Conservation (phyloP, 805 yeast species). For the Candida maesae region DNA sequence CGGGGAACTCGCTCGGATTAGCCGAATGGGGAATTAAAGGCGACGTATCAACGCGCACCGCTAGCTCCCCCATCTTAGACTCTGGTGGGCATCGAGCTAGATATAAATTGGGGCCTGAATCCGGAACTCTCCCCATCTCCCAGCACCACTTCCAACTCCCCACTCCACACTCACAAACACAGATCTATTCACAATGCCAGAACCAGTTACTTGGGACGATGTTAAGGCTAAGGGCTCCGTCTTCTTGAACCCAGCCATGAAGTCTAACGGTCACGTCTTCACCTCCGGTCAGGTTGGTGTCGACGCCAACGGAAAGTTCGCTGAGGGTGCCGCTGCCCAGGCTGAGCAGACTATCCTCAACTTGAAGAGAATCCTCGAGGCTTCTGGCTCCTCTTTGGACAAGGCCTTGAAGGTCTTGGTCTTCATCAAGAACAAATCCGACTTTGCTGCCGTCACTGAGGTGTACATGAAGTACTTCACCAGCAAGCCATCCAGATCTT, state of each 20-base stretch:
- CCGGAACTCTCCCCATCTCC: background rate
- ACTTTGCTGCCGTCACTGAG: slow-evolving; percentile 41
- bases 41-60: too few species aligned
- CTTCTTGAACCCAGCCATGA: slow-evolving; percentile 40
- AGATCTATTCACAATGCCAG: slow-evolving; percentile 13
- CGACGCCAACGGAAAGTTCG: slow-evolving; percentile 38
- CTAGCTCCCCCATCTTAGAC: too few species aligned
- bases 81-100: background rate
- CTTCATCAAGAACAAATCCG: slow-evolving; percentile 41
- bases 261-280: slow-evolving; percentile 40
- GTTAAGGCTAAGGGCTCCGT: slow-evolving; percentile 29
- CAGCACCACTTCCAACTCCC: background rate
- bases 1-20: slow-evolving; percentile 6
- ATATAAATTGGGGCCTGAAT: background rate
- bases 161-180: background rate
- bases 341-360: slow-evolving; percentile 41
- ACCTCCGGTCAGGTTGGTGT: slow-evolving; percentile 48
- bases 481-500: slow-evolving; percentile 49
- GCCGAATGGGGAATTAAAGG: slow-evolving; percentile 2
- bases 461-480: slow-evolving; percentile 45
- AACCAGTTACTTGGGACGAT: slow-evolving; percentile 34
- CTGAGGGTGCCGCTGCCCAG: slow-evolving; percentile 42
- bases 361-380: slow-evolving; percentile 38
- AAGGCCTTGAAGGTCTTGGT: slow-evolving; percentile 46
- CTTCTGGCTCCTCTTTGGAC: slow-evolving; percentile 43